Conservation (phyloP, 2,329 filamentous ascomycete genomes). For the Neofusicoccum sp. region DNA sequence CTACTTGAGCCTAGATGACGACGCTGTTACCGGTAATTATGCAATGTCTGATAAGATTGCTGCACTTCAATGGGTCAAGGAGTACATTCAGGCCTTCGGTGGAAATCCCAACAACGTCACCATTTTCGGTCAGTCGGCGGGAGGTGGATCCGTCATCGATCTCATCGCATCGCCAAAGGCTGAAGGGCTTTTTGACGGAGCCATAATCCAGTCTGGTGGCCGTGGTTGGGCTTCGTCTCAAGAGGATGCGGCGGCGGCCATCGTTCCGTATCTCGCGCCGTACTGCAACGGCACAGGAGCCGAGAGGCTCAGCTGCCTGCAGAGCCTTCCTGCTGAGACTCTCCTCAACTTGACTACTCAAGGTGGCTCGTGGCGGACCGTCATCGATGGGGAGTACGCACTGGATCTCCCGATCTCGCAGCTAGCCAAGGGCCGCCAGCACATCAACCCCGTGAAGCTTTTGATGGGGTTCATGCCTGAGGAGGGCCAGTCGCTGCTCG, state of each 20-base stretch:
- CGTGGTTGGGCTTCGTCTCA: constrained; percentile 33
- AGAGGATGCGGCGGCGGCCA: constrained; percentile 32
- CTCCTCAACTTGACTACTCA: constrained; percentile 19
- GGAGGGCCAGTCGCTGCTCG: constrained; percentile 6
- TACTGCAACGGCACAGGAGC: constrained; percentile 31
- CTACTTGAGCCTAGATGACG: constrained; percentile 58
- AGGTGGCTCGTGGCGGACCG: background rate
- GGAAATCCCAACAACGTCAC: constrained; percentile 44
- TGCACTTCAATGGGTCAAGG: constrained; percentile 42
- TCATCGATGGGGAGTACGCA: background rate
- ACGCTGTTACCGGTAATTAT: constrained; percentile 53
- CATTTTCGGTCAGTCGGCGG: constrained; percentile 52
- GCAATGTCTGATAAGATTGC: constrained; percentile 38
- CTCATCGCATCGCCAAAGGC: constrained; percentile 25
- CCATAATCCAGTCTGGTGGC: constrained; percentile 43
- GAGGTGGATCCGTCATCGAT: constrained; percentile 38
- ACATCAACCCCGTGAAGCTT: background rate
- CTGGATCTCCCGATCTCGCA: background rate
- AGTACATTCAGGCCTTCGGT: constrained; percentile 42
- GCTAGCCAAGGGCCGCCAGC: background rate
- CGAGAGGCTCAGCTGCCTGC: background rate
- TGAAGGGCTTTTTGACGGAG: constrained; percentile 43
- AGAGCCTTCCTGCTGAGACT: constrained; percentile 26
- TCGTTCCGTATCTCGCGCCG: constrained; percentile 19
- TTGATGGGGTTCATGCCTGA: constrained; percentile 14